phyloP scores from a whole-genome alignment of 345 rosid genomes.

The Cardamine occulta region DNA sequence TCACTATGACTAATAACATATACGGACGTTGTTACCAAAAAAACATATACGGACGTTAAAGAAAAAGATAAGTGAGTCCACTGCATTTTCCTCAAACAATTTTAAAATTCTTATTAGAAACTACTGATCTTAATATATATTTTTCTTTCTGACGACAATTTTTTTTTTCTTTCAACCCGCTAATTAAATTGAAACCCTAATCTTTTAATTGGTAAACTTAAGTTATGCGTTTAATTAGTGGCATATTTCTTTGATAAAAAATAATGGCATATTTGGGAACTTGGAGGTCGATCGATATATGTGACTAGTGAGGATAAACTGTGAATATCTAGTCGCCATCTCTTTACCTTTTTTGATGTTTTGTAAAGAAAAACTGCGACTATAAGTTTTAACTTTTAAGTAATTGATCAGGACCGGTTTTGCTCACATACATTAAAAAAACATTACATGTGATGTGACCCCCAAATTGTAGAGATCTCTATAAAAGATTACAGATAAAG shows the following conservation, averaged over 20 bases:
- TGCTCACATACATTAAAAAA: neutral
- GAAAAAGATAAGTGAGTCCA: neutral
- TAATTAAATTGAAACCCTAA: neutral
- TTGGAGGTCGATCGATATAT: neutral
- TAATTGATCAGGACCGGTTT: neutral
- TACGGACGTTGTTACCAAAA: too few species aligned
- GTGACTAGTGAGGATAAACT: neutral
- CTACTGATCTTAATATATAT: too few species aligned
- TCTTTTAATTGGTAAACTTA: neutral
- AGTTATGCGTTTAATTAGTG: neutral
- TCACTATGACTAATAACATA: too few species aligned
- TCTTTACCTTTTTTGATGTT: neutral
- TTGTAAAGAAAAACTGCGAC: neutral
- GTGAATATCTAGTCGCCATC: neutral
- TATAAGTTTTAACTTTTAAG: neutral
- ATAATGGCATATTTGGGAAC: neutral
- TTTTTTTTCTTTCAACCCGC: too few species aligned
- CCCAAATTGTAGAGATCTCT: too few species aligned
- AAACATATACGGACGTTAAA: neutral
- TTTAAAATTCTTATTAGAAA: too few species aligned
- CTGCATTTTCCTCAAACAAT: neutral
- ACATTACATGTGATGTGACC: neutral
- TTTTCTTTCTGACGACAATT: too few species aligned
- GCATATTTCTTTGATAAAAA: too few species aligned
- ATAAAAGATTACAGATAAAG: too few species aligned